Evolutionary conservation across 192 early-diverging fungal genomes (phyloP), one percentile per base, ranked within the genome.

Genomic region (Podila verticillata): DNA sequence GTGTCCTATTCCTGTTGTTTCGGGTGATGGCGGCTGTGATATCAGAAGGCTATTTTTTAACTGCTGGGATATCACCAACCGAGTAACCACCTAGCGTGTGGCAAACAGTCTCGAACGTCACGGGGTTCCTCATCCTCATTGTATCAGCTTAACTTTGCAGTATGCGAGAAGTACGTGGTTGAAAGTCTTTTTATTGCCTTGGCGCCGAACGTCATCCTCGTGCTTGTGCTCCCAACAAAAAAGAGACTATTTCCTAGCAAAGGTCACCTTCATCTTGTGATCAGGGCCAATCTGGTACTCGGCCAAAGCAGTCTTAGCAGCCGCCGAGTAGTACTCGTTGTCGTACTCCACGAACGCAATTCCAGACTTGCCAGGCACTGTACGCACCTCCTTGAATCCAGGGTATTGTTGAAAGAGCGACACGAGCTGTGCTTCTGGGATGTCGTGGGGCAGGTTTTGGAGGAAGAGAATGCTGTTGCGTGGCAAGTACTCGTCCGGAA

Each of bases 321-420:
- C 77, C n/a, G 88, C 90, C 3, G 95, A 89, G 68, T 95, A 93
- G 17, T 85, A 69, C 35, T 97, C 98, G n/a, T 87, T 88, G 31
- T 93, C 94, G 81, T 95, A 99, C 83, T 98, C 97, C 51, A 98
- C 96, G 87, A 99, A 99, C 0, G 97, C 96, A 81, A 98, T 95
- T 34, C 93, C 95, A 70, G 90, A 92, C 75, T 95, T 96, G 73
- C 93, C 92, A 7, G 95, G 92, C 12, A 99, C 93, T 72, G 94
- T 88, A 84, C 98, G 96, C 30, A 98, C 95, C 88, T 99, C 98
- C 67, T 94, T 95, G 89, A 97, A 96, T 7, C 97, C 97, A 51
- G 93, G 91, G 78, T 88, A 93, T 88, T 94, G 88, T 73, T 93
- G 85, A 81, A 99, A 98, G 32, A 95, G 85, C 1, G 83, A 85